These are phyloP conservation scores for Pyrus betulifolia DNA, from an alignment of 306 rosid genomes.

Conservation along the genomic window DNA sequence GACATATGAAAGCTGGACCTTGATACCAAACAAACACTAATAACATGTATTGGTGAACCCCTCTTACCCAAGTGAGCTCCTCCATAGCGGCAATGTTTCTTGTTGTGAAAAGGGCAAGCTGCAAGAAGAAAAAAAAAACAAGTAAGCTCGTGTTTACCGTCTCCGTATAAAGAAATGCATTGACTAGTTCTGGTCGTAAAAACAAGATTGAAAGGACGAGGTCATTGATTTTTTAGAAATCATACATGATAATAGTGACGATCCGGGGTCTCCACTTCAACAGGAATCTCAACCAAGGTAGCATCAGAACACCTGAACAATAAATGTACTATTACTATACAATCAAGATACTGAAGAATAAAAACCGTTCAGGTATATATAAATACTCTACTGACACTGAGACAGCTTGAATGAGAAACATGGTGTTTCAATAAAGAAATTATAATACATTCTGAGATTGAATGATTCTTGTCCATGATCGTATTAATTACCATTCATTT, in stretches of 20 bases:
- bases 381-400: not conserved
- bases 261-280: conserved; percentile 26
- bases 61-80: conserved; percentile 28
- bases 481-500: not conserved
- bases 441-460: not conserved
- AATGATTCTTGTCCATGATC: not conserved
- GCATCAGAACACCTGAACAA: conserved; percentile 24
- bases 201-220: not conserved
- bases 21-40: too few relatives aligned
- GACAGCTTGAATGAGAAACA: not conserved
- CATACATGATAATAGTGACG: conserved; percentile 28
- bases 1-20: not conserved
- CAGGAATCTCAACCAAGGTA: conserved; percentile 23
- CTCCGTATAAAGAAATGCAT: not conserved
- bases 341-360: not conserved
- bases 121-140: not conserved
- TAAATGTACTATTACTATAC: not conserved
- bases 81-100: conserved; percentile 24
- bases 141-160: too few relatives aligned
- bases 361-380: not conserved
- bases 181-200: not conserved
- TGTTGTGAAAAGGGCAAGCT: conserved; percentile 25
- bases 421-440: not conserved
- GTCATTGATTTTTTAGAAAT: not conserved
- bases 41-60: not conserved